A percentile compares a stretch with the other conserved stretches of the same genome.
Evolutionary conservation across 495 filamentous ascomycete genomes (phyloP).

Genomic region (Trichoderma orchidacearum): DNA sequence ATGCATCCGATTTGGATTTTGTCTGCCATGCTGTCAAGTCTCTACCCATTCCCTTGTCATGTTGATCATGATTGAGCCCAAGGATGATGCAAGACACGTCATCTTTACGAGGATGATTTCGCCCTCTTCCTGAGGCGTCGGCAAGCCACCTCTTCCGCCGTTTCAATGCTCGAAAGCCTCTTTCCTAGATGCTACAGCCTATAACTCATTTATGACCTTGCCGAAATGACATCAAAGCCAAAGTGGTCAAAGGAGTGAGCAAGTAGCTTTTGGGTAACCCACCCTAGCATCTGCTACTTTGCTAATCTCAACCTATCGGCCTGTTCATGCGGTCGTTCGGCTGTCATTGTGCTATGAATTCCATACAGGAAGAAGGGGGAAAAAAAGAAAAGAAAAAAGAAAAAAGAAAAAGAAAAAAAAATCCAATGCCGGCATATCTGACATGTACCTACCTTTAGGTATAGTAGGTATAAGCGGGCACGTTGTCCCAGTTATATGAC

Average conservation of each 20-base stretch:
- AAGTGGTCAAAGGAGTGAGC: too few species aligned
- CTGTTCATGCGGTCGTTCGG: background rate
- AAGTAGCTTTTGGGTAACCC: too few species aligned
- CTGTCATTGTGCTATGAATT: background rate
- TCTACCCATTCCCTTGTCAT: background rate
- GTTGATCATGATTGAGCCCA: background rate
- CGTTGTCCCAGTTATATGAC: too few species aligned
- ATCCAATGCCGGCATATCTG: too few species aligned
- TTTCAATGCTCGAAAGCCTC: too few species aligned
- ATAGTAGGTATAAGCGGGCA: too few species aligned
- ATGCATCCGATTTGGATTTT: background rate
- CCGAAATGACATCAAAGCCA: too few species aligned
- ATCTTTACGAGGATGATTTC: background rate
- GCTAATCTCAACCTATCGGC: background rate
- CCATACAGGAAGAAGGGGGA: background rate
- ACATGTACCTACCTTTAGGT: too few species aligned
- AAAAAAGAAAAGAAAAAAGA: background rate
- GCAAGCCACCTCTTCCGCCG: too few species aligned
- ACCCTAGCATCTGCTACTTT: background rate
- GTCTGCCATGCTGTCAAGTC: background rate
- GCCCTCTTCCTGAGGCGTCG: too few species aligned
- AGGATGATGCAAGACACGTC: background rate
- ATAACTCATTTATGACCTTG: too few species aligned
- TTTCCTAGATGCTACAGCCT: too few species aligned
- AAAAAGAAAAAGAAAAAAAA: background rate